These are phyloP conservation scores for Yarrowia sp. DNA, from an alignment of 805 yeast genomes.

Conservation along the genomic window DNA sequence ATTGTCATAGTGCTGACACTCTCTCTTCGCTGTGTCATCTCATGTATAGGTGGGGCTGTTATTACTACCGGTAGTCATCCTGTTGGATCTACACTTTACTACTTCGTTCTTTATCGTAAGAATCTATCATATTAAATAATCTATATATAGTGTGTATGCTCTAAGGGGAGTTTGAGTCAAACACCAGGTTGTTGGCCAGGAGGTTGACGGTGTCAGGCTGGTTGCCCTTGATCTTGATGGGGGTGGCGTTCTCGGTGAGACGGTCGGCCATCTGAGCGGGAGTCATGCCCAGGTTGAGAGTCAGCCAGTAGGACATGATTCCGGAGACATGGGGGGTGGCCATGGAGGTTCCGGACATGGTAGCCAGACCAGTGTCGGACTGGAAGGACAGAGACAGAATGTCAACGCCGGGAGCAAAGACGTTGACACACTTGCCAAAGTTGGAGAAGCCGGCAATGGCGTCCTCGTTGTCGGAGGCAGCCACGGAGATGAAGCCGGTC, in stretches of 20 bases:
- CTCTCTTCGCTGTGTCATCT: no score
- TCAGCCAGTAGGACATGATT: constrained; percentile 83
- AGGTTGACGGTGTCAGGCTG: constrained; percentile 42
- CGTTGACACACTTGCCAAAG: constrained; percentile 94
- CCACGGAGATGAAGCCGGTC: constrained; percentile 76
- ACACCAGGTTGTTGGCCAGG: constrained; percentile 44
- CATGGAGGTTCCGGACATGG: constrained; percentile 90
- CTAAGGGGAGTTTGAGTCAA: constrained; percentile 30
- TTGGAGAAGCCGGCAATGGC: constrained; percentile 87
- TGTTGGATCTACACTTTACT: no score
- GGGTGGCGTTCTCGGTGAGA: constrained; percentile 41
- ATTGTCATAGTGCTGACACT: no score
- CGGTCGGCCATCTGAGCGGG: constrained; percentile 41
- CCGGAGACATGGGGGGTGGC: constrained; percentile 98
- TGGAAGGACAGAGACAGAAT: constrained; percentile 62
- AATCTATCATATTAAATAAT: constrained; percentile 34
- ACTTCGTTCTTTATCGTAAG: background rate
- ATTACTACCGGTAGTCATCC: no score
- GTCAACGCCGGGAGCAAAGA: constrained; percentile 95
- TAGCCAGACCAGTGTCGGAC: constrained; percentile 47
- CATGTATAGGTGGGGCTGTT: no score
- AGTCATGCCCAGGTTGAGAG: constrained; percentile 72
- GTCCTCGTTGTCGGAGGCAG: constrained; percentile 90
- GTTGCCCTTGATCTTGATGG: constrained; percentile 40
- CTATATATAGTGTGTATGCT: constrained; percentile 29